phyloP scores from a whole-genome alignment of 148 eudicot species.

The Vaccinium myrtillus region DNA sequence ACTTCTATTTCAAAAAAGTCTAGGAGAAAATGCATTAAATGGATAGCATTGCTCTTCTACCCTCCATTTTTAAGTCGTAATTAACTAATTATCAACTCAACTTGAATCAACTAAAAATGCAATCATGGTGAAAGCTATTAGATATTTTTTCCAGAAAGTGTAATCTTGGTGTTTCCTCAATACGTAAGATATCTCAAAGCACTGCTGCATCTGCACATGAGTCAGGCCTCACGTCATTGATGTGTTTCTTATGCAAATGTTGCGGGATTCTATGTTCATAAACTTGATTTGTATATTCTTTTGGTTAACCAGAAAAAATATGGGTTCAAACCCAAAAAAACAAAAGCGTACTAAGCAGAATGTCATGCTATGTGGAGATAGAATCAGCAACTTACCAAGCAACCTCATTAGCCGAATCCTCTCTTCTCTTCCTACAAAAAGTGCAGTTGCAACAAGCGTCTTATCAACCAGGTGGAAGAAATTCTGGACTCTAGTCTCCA shows the following conservation, averaged over 20 bases:
- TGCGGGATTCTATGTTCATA: too few species aligned
- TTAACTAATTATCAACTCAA: background rate
- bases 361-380: background rate
- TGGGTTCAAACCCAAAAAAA: background rate
- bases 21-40: background rate
- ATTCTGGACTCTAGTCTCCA: background rate
- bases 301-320: background rate
- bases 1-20: too few species aligned
- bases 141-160: background rate
- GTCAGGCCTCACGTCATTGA: background rate
- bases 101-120: background rate
- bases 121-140: background rate
- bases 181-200: background rate
- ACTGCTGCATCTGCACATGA: background rate
- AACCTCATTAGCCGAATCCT: background rate
- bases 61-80: background rate
- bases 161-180: background rate
- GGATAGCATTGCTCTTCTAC: background rate
- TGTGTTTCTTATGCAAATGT: background rate
- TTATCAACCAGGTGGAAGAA: background rate
- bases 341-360: background rate
- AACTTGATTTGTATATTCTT: background rate
- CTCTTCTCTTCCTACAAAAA: background rate
- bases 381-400: background rate
- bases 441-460: background rate